Evolutionary conservation across 192 early-diverging fungal genomes (phyloP), one percentile per base, ranked within the genome.

Genomic region (Podila horticola): DNA sequence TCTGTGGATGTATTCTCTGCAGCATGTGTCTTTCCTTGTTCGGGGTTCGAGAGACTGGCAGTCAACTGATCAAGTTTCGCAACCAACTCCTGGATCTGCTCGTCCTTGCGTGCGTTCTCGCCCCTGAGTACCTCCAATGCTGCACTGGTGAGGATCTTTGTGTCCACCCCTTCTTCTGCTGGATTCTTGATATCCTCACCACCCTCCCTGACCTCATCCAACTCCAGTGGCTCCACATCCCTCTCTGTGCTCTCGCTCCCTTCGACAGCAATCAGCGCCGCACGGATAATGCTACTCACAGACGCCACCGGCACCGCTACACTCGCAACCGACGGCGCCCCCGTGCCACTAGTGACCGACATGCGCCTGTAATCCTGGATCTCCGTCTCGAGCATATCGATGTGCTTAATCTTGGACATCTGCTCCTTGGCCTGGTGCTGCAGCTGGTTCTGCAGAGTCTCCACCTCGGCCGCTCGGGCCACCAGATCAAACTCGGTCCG

Each of bases 81-180:
- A 10, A 52, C 33, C 62, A 73, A 29, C 31, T 69, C 66, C 8
- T 38, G n/a, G 49, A 81, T 81, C 66, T 64, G 30, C 2, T 5
- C 61, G n/a, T 81, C 77, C 58, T 81, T 73, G 24, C 26, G 60
- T 19, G 13, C 13, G 48, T 81, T 73, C 57, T 73, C 71, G 5
- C 58, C 57, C 58, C 55, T n/a, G 45, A 81, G 50, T 3, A 19
- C 5, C 48, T 59, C 52, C 60, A 73, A 36, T 20, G 9, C 33
- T 28, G 9, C 6, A 34, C 33, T 31, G 55, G 57, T 30, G 24
- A 2, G 12, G 33, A 7, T 60, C 26, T 20, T 5, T 10, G 2
- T n/a, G 22, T 3, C 34, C 7, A 2, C 59, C 13, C 1, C 7
- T 30, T 3, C 15, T 24, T 30, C 15, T 30, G 30, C 26, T n/a